Base-by-base conservation (phyloP, 2,329 filamentous ascomycete species). In the Nemania sp. region DNA sequence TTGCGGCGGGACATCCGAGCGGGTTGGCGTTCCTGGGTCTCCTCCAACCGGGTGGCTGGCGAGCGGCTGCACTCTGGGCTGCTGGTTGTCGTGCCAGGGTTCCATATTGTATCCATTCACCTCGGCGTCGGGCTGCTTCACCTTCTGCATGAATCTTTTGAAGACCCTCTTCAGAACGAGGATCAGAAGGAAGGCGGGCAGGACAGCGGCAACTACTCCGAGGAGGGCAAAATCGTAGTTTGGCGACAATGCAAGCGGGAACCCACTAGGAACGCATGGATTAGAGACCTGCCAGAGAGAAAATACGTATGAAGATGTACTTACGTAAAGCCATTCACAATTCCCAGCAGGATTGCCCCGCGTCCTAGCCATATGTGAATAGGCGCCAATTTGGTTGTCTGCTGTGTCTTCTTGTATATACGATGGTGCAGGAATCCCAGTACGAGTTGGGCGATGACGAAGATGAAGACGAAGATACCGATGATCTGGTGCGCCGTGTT, bases 321-420 rank as follows among this genome's bases (percentile, higher is more conserved):
- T 63, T 74, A 84, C 82, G 87, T 72, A 64, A 86, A 85, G 20
- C 78, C 83, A 64, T 88, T 87, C 56, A 82, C 67, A 15, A 84
- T 74, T 46, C 83, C 86, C 3, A 86, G 67, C 10, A 80, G 69
- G 18, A 88, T 77, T 37, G 84, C 76, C 3, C 80, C 47, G 13
- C 85, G 80, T 2, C 86, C 86, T 2, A 86, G 74, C 80, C 84
- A 85, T 18, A 83, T 73, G 72, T 89, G 86, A 21, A 83, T 74
- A 17, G 76, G 80, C 54, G 81, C 79, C 35, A 85, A 77, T 65
- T 78, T 77, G 25, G 83, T 83, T 1, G 81, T 73, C 20, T 77
- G 61, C 57, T 80, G 74, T 2, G 81, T 84, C 70, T 77, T 75
- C 67, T 79, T 81, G 71, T 77, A 85, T 39, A 81, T 76, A 48